A percentile compares a stretch with the other conserved stretches of the same genome.
Conservation (phyloP, 2,329 filamentous ascomycete species). For the Stagonosporopsis rhizophila region DNA sequence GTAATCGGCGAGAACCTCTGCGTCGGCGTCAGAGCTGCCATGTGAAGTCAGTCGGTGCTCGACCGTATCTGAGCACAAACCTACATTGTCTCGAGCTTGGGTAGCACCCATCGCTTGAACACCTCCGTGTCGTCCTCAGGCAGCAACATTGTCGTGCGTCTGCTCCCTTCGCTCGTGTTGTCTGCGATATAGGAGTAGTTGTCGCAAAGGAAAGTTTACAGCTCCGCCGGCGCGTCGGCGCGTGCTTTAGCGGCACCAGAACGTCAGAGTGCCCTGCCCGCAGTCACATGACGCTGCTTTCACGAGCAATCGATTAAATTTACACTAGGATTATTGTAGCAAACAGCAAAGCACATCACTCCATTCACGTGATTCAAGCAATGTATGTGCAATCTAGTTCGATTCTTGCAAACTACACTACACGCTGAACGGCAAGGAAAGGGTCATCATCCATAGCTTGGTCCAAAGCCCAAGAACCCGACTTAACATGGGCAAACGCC, state of each 20-base stretch:
- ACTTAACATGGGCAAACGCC: slow-evolving; percentile 40
- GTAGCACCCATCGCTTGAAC: slow-evolving; percentile 79
- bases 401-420: slow-evolving; percentile 44
- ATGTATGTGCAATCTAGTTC: slow-evolving; percentile 40
- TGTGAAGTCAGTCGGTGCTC: slow-evolving; percentile 7
- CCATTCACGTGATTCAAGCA: neutral
- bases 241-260: slow-evolving; percentile 19
- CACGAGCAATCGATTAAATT: neutral
- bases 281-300: slow-evolving; percentile 21
- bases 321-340: no score
- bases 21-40: slow-evolving; percentile 75
- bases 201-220: neutral
- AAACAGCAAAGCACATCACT: no score
- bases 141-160: slow-evolving; percentile 57
- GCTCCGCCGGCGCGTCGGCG: slow-evolving; percentile 4
- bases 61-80: slow-evolving; percentile 37
- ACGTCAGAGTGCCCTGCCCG: slow-evolving; percentile 25
- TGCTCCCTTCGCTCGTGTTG: neutral
- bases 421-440: slow-evolving; percentile 45
- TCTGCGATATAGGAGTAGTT: no score
- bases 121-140: slow-evolving; percentile 61
- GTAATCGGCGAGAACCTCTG: slow-evolving; percentile 83
- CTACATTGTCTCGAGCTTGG: slow-evolving; percentile 77
- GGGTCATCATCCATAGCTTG: slow-evolving; percentile 46
- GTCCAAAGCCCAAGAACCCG: slow-evolving; percentile 38